Evolutionary conservation across 2,329 filamentous ascomycete genomes (phyloP).

Genomic region (Hyphodiscus sp.): DNA sequence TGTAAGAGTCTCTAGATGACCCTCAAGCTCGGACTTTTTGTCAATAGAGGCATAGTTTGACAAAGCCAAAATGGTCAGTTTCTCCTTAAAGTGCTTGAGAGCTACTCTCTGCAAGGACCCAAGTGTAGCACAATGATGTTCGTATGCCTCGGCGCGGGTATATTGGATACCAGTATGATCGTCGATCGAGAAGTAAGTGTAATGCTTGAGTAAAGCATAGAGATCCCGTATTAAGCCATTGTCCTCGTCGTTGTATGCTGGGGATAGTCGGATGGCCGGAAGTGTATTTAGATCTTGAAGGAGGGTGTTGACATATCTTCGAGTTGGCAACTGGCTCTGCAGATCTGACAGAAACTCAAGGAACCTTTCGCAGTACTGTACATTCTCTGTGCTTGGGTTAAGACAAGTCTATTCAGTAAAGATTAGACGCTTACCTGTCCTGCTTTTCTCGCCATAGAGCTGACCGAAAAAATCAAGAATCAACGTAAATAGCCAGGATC

Average conservation of each 20-base stretch:
- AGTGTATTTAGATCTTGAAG: conserved; percentile 80
- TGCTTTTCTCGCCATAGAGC: conserved; percentile 53
- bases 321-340: conserved; percentile 86
- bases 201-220: conserved; percentile 74
- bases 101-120: conserved; percentile 73
- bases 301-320: conserved; percentile 86
- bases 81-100: conserved; percentile 79
- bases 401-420: background rate
- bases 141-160: conserved; percentile 65
- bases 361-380: conserved; percentile 87
- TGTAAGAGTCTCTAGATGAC: conserved; percentile 64
- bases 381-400: conserved; percentile 44
- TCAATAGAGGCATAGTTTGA: conserved; percentile 90
- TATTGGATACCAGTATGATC: conserved; percentile 81
- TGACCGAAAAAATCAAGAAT: conserved; percentile 74
- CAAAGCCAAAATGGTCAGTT: conserved; percentile 82
- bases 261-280: conserved; percentile 70
- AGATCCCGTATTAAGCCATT: conserved; percentile 78
- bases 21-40: conserved; percentile 69
- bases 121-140: conserved; percentile 69
- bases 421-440: conserved; percentile 34
- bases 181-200: conserved; percentile 81
- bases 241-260: conserved; percentile 66
- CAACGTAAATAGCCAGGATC: conserved; percentile 87
- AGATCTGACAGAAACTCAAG: conserved; percentile 85